Evolutionary conservation across 2,329 filamentous ascomycete species (phyloP), one percentile per base, ranked within the genome.

Genomic region (Ascochyta viciae-villosae): DNA sequence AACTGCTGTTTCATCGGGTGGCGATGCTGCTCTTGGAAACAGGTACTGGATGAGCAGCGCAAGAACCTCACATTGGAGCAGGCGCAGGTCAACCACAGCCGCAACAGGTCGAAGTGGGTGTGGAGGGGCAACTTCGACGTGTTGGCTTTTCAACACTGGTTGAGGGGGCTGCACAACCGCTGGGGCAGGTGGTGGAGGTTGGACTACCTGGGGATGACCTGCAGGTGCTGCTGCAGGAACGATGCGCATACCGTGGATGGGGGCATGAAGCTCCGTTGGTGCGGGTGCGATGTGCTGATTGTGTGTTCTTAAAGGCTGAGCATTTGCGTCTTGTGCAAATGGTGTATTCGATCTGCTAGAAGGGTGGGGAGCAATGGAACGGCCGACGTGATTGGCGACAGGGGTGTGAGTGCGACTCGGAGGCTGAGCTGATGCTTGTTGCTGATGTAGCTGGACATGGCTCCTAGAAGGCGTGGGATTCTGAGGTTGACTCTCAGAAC

Each of bases 21-120:
- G 64, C 12, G 64, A 55, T 9, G 46, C 54, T 3, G 62, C n/a
- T 10, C 61, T 65, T 2, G 70, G 70, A 35, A 68, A 72, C 38
- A 74, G 55, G 44, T 66, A 74, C 13, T 71, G 68, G 40, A 74
- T 61, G 15, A 74, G 63, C 4, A 60, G 47, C n/a, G 65, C 67
- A 6, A 72, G 67, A 5, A 73, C 66, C 56, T 74, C 72, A 49
- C 66, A 74, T 52, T 74, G 71, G 1, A 71, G 58, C 10, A 73
- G 54, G 12, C 66, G 61, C 29, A 71, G 39, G 22, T 71, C 68
- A 6, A 57, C 29, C 4, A 57, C 56, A 6, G 57, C 37, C 9
- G 58, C 42, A 4, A 50, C 37, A 4, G 59, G 57, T 22, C 61
- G 42, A 15, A 52, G 23, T n/a, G 53, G 19, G 7, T 61, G 61